Percentiles rank a stretch among this genome's conserved stretches.
These are phyloP conservation scores for Penicillium sp. DNA, from an alignment of 2,329 filamentous ascomycete genomes.

Conservation along the genomic window DNA sequence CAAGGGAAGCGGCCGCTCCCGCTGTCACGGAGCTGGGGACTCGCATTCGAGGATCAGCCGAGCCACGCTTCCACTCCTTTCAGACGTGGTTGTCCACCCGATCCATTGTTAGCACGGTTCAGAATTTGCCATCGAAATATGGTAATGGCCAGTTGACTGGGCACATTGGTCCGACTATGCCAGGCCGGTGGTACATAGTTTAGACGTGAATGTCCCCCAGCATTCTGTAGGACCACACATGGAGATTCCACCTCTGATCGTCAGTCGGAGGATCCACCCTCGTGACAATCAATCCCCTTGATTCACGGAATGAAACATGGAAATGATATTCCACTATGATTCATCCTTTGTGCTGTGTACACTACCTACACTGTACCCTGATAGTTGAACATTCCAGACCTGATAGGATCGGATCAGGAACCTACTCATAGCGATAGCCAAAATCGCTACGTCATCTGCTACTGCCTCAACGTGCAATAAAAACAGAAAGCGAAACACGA, in stretches of 20 bases:
- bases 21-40: slow-evolving; percentile 1
- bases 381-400: neutral
- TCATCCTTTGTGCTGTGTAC: neutral
- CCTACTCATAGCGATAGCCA: neutral
- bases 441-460: neutral
- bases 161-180: neutral
- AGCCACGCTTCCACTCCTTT: slow-evolving; percentile 2
- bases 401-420: neutral
- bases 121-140: slow-evolving; percentile 1
- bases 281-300: slow-evolving; percentile 1
- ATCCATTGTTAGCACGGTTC: slow-evolving; percentile 10
- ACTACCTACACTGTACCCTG: no score
- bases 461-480: neutral
- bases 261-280: neutral
- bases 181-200: neutral
- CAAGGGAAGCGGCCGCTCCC: slow-evolving; percentile 4
- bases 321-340: neutral
- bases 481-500: neutral
- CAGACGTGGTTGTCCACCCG: slow-evolving; percentile 3
- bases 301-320: neutral
- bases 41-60: slow-evolving; percentile 3
- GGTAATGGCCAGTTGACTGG: neutral
- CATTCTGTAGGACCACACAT: slow-evolving; percentile 1
- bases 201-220: neutral
- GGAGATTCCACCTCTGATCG: neutral